Conservation (phyloP, 2,329 filamentous ascomycete genomes). For the Penicillium sclerotiorum region DNA sequence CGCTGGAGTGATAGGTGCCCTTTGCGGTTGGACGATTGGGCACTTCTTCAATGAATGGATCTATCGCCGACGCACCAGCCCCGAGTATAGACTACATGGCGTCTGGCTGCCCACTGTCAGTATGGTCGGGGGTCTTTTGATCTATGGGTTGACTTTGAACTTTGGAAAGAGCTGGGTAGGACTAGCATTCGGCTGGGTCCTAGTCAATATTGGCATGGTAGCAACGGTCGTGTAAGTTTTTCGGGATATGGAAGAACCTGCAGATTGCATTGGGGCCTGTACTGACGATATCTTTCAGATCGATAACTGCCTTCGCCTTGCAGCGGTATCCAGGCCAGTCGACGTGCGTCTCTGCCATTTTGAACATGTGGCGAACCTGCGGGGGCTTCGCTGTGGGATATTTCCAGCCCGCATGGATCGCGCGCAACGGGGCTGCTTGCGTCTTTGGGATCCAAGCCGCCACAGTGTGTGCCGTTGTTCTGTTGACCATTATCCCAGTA, state of each 20-base stretch:
- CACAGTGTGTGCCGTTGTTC: slow-evolving; percentile 28
- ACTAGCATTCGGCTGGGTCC: slow-evolving; percentile 40
- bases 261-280: too few species aligned
- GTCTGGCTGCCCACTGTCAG: slow-evolving; percentile 37
- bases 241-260: too few species aligned
- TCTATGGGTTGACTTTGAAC: slow-evolving; percentile 39
- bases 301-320: slow-evolving; percentile 40
- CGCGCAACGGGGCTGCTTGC: slow-evolving; percentile 31
- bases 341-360: slow-evolving; percentile 37
- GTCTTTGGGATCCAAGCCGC: slow-evolving; percentile 40
- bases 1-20: slow-evolving; percentile 38
- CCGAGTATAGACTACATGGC: slow-evolving; percentile 40
- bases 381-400: slow-evolving; percentile 44
- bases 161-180: slow-evolving; percentile 41
- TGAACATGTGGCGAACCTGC: slow-evolving; percentile 44
- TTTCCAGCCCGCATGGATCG: slow-evolving; percentile 42
- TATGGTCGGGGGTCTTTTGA: slow-evolving; percentile 36
- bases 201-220: slow-evolving; percentile 42
- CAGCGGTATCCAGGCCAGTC: slow-evolving; percentile 41
- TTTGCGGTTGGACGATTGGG: slow-evolving; percentile 36
- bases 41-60: slow-evolving; percentile 42
- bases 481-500: slow-evolving; percentile 33
- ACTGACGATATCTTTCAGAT: too few species aligned
- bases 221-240: slow-evolving; percentile 36
- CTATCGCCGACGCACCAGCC: slow-evolving; percentile 23